A percentile compares a stretch with the other conserved stretches of the same genome.
phyloP scores from a whole-genome alignment of 1,139 yeast species.

The Pneumocystis canis region DNA sequence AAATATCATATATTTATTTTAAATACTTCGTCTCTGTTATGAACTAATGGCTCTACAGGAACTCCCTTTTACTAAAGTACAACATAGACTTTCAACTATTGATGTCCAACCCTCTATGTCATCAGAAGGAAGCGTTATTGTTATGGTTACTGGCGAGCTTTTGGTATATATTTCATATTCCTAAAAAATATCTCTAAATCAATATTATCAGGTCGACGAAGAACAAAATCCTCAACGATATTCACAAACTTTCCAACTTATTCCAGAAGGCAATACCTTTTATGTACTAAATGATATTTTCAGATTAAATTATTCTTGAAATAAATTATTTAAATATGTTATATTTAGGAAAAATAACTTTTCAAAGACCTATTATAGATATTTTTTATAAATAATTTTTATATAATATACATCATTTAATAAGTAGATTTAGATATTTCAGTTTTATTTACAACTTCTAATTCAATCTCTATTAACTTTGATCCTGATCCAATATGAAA shows the following conservation, averaged over 20 bases:
- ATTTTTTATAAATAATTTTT: too few relatives aligned
- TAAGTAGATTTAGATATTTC: too few relatives aligned
- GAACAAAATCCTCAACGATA: conserved; percentile 91
- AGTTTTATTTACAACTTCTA: too few relatives aligned
- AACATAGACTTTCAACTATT: conserved; percentile 80
- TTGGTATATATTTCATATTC: conserved; percentile 25
- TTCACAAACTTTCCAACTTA: conserved; percentile 92
- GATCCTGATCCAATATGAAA: too few relatives aligned
- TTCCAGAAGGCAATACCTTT: conserved; percentile 82
- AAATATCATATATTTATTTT: not conserved
- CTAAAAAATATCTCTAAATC: not conserved
- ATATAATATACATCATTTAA: too few relatives aligned
- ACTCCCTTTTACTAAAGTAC: conserved; percentile 82
- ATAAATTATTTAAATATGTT: not conserved
- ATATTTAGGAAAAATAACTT: too few relatives aligned
- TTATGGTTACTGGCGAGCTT: conserved; percentile 95
- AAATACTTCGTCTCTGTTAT: not conserved
- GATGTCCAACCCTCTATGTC: conserved; percentile 98
- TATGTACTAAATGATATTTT: conserved; percentile 92
- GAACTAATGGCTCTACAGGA: conserved; percentile 22
- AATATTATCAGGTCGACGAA: conserved; percentile 44
- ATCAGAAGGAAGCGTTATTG: conserved; percentile 72
- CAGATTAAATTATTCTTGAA: conserved; percentile 57
- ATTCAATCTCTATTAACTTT: too few relatives aligned
- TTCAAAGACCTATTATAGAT: too few relatives aligned